A percentile compares a stretch with the other conserved stretches of the same genome.
phyloP scores from a whole-genome alignment of 1,139 yeast species.

The Candida smagusa region DNA sequence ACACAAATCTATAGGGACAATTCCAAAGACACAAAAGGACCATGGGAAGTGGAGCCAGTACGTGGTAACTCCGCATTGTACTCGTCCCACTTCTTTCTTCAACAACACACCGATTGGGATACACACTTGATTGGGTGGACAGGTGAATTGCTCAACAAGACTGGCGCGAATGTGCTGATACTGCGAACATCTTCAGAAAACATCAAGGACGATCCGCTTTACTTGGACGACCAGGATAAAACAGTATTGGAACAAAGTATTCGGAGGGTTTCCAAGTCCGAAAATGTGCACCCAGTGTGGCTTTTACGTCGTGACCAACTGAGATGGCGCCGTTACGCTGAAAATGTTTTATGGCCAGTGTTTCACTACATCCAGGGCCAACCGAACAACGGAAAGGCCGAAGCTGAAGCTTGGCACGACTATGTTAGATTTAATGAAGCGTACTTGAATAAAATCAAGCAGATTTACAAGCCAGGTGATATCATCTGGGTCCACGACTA shows the following conservation, averaged over 20 bases:
- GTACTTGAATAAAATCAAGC: constrained; percentile 72
- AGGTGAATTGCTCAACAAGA: constrained; percentile 65
- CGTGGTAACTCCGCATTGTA: constrained; percentile 86
- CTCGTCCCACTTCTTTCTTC: constrained; percentile 66
- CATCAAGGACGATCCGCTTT: constrained; percentile 56
- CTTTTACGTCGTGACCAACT: constrained; percentile 66
- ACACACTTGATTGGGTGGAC: constrained; percentile 93
- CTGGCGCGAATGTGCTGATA: constrained; percentile 16
- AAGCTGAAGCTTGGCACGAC: constrained; percentile 83
- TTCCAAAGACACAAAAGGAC: constrained; percentile 23
- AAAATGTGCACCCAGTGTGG: constrained; percentile 82
- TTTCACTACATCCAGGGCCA: constrained; percentile 86
- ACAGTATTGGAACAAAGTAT: constrained; percentile 41
- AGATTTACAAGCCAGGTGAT: constrained; percentile 83
- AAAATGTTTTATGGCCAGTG: constrained; percentile 88
- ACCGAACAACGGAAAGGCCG: constrained; percentile 61
- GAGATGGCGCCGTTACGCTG: constrained; percentile 88
- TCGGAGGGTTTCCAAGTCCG: constrained; percentile 40
- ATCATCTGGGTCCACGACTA: constrained; percentile 95
- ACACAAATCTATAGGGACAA: constrained; percentile 49
- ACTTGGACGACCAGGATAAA: constrained; percentile 58
- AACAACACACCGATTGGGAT: constrained; percentile 75
- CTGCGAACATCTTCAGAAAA: constrained; percentile 19
- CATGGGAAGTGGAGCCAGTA: constrained; percentile 59
- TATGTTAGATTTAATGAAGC: constrained; percentile 89